phyloP scores from a whole-genome alignment of 1,139 yeast species.

The Pichia cactophila region DNA sequence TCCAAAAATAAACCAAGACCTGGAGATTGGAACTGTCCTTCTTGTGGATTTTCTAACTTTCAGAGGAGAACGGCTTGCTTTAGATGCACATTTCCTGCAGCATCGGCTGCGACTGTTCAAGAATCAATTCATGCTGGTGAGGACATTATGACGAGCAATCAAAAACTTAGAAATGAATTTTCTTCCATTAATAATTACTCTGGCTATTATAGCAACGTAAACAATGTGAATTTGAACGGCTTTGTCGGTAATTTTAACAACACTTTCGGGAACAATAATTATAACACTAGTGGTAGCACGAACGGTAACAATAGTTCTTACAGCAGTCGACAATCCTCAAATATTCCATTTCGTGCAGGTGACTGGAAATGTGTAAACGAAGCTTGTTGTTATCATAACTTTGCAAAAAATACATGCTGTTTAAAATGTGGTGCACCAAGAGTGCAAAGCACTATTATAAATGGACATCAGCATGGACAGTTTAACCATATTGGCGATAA shows the following conservation, averaged over 20 bases:
- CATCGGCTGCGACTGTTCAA: conserved; percentile 59
- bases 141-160: conserved; percentile 9
- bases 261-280: conserved; percentile 14
- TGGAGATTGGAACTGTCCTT: conserved; percentile 97
- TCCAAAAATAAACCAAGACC: conserved; percentile 90
- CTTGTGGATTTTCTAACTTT: conserved; percentile 91
- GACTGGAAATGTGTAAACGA: conserved; percentile 90
- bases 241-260: conserved; percentile 3
- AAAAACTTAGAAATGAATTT: neutral
- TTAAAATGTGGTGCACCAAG: conserved; percentile 82
- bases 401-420: conserved; percentile 85
- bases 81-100: conserved; percentile 85
- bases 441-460: conserved; percentile 36
- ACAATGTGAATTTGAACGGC: neutral
- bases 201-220: conserved; percentile 9
- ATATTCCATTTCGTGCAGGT: conserved; percentile 91
- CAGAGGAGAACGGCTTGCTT: conserved; percentile 93
- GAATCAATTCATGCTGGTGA: conserved; percentile 35
- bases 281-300: conserved; percentile 12
- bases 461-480: conserved; percentile 24
- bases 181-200: neutral
- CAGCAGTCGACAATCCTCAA: conserved; percentile 23
- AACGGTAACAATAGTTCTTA: conserved; percentile 12
- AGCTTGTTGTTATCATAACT: conserved; percentile 80
- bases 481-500: conserved; percentile 7